A percentile compares a stretch with the other conserved stretches of the same genome.
phyloP scores from a whole-genome alignment of 139 green algal species.

The Diplosphaera chodatii region DNA sequence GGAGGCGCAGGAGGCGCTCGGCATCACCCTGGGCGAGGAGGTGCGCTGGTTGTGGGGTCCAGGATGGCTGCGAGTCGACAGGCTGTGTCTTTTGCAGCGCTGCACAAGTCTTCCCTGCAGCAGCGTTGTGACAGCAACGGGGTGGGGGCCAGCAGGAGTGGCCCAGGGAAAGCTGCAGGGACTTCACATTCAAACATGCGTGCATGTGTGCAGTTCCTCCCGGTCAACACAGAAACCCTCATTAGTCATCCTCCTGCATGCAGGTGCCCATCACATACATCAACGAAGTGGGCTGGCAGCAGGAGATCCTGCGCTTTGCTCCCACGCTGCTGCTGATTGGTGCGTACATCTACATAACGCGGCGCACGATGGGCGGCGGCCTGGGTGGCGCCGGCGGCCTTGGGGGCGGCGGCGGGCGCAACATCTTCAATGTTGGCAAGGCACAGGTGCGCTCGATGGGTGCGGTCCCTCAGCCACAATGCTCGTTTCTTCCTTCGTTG shows the following conservation, averaged over 20 bases:
- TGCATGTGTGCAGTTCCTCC: too few species aligned
- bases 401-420: slow-evolving; percentile 42
- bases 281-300: slow-evolving; percentile 61
- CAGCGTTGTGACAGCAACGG: too few species aligned
- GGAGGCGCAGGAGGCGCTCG: slow-evolving; percentile 73
- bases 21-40: slow-evolving; percentile 10
- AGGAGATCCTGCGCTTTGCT: slow-evolving; percentile 65
- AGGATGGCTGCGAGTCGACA: too few species aligned
- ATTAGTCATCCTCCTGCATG: neutral
- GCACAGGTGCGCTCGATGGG: slow-evolving; percentile 28
- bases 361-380: slow-evolving; percentile 53
- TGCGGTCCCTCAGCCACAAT: too few species aligned
- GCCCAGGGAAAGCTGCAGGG: too few species aligned
- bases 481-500: too few species aligned
- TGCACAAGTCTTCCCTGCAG: too few species aligned
- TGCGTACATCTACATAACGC: slow-evolving; percentile 83
- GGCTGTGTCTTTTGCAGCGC: too few species aligned
- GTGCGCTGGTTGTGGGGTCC: neutral
- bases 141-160: too few species aligned
- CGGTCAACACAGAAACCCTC: too few species aligned
- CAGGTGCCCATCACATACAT: slow-evolving; percentile 71
- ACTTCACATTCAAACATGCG: too few species aligned
- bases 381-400: slow-evolving; percentile 38
- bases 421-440: slow-evolving; percentile 91
- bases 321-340: slow-evolving; percentile 91